These are phyloP conservation scores for Solanum chmielewskii DNA, from an alignment of 257 asterid species.

Conservation along the genomic window DNA sequence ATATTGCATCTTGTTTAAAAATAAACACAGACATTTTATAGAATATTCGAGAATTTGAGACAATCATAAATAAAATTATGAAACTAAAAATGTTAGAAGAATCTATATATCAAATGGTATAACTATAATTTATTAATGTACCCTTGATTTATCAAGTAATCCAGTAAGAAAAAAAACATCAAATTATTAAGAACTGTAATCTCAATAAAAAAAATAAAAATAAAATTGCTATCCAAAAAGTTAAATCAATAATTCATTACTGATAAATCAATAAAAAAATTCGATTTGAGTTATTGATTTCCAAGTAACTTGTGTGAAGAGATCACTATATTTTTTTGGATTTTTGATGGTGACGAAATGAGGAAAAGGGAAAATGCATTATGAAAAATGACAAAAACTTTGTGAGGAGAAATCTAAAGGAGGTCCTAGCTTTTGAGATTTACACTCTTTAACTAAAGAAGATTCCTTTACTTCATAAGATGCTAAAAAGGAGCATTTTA, in stretches of 20 bases:
- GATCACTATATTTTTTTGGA: background rate
- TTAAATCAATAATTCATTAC: too few species aligned
- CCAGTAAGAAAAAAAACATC: background rate
- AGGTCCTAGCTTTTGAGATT: background rate
- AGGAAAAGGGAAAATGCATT: background rate
- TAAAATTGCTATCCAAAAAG: background rate
- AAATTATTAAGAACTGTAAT: background rate
- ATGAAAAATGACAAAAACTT: background rate
- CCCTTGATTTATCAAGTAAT: background rate
- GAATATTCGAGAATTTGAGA: background rate
- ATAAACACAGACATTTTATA: background rate
- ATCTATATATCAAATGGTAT: background rate
- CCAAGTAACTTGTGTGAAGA: background rate
- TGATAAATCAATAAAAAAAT: too few species aligned
- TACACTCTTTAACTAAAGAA: background rate
- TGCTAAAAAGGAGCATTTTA: too few species aligned
- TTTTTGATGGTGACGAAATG: background rate
- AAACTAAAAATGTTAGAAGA: background rate
- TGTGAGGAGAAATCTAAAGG: background rate
- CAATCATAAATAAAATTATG: background rate
- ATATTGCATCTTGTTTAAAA: too few species aligned
- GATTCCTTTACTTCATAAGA: background rate
- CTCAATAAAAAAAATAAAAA: background rate
- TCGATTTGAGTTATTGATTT: too few species aligned
- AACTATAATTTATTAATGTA: background rate